Evolutionary conservation across 2,329 filamentous ascomycete genomes (phyloP).

Genomic region (Teratosphaeriaceae sp.): DNA sequence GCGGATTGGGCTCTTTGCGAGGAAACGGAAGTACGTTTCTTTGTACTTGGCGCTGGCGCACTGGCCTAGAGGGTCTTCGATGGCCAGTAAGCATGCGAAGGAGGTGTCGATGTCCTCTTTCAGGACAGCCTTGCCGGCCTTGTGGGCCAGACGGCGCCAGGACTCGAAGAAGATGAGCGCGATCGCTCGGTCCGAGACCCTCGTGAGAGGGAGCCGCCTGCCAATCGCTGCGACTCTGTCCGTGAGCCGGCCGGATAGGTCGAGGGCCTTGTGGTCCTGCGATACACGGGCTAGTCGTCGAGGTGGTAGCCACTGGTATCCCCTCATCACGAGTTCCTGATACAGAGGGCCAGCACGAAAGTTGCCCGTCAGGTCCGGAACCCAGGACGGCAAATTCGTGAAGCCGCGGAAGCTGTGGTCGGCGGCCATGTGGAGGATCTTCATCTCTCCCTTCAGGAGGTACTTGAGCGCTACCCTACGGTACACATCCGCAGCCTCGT

Average conservation of each 20-base stretch:
- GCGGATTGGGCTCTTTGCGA: neutral
- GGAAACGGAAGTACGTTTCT: neutral
- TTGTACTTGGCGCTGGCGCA: neutral
- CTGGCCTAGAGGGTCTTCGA: neutral
- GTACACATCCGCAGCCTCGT: neutral
- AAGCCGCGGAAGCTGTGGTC: neutral
- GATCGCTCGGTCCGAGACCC: neutral
- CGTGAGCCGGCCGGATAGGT: neutral
- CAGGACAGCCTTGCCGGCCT: neutral
- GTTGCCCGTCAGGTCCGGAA: constrained; percentile 1
- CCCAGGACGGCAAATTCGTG: constrained; percentile 6
- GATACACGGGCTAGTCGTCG: neutral
- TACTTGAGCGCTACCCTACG: neutral
- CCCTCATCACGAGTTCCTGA: too few species aligned
- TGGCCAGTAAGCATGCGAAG: neutral
- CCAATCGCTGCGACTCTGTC: neutral
- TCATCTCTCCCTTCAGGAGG: neutral
- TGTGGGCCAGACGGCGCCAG: constrained; percentile 1
- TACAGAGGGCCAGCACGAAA: neutral
- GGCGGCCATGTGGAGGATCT: neutral
- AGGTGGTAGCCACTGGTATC: too few species aligned
- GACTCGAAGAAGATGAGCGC: neutral
- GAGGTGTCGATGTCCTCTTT: neutral
- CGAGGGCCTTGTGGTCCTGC: neutral
- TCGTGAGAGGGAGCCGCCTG: neutral